phyloP scores from a whole-genome alignment of 495 filamentous ascomycete genomes.

The Aspergillus panamensis region DNA sequence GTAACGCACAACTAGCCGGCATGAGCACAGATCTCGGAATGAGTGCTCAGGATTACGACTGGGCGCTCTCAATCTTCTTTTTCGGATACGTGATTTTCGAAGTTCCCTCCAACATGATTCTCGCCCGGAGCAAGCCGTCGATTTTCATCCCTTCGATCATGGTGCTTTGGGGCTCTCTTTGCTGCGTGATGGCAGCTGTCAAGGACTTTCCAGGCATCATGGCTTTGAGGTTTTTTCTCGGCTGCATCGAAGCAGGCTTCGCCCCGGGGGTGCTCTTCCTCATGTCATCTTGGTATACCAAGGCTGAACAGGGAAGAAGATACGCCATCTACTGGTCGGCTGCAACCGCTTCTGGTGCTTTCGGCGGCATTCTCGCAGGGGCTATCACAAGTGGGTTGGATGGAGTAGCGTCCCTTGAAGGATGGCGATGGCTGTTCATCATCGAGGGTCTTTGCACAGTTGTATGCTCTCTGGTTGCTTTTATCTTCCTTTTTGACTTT shows the following conservation, averaged over 20 bases:
- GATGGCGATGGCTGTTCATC: conserved; percentile 46
- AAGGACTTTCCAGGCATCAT: conserved; percentile 37
- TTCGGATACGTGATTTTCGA: conserved; percentile 45
- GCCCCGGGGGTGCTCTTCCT: conserved; percentile 40
- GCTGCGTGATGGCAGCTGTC: conserved; percentile 36
- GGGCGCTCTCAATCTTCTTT: conserved; percentile 38
- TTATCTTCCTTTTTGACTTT: background rate
- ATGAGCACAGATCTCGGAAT: conserved; percentile 34
- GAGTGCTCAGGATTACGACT: conserved; percentile 26
- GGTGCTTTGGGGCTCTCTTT: conserved; percentile 34
- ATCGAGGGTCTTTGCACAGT: conserved; percentile 29
- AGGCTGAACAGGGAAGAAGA: conserved; percentile 41
- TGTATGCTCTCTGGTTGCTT: conserved; percentile 4
- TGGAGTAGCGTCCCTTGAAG: conserved; percentile 35
- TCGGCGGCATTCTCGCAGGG: conserved; percentile 44
- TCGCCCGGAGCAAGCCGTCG: conserved; percentile 30
- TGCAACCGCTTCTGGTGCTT: conserved; percentile 39
- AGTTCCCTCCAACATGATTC: conserved; percentile 41
- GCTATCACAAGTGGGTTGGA: conserved; percentile 37
- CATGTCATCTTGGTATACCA: conserved; percentile 47
- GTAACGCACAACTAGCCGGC: conserved; percentile 40
- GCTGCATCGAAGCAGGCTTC: conserved; percentile 40
- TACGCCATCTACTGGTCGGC: conserved; percentile 40
- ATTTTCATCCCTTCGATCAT: conserved; percentile 37
- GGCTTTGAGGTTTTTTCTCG: conserved; percentile 32